These are phyloP conservation scores for Blumeria hordei DNA, from an alignment of 2,329 filamentous ascomycete species.

Conservation along the genomic window DNA sequence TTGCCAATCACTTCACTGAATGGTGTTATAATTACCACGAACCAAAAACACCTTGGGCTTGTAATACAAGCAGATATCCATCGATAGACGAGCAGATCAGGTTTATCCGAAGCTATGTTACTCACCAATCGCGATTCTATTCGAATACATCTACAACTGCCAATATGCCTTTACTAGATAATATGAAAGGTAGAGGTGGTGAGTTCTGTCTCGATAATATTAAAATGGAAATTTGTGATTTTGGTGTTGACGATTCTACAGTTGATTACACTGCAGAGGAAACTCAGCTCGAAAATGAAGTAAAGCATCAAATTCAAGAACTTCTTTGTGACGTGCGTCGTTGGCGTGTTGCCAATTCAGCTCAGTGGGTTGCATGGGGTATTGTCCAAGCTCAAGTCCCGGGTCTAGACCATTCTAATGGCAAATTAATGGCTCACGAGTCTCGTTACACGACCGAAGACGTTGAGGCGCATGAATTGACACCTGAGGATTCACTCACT, in stretches of 20 bases:
- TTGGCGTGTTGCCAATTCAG: conserved; percentile 74
- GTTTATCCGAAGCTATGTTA: conserved; percentile 69
- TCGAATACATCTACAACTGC: conserved; percentile 19
- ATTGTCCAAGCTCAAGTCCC: conserved; percentile 83
- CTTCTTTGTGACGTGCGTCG: conserved; percentile 57
- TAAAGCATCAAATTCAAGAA: conserved; percentile 42
- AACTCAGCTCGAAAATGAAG: conserved; percentile 29
- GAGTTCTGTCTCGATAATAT: conserved; percentile 63
- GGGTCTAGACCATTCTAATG: conserved; percentile 23
- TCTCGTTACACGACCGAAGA: neutral
- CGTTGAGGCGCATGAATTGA: neutral
- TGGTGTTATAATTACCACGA: conserved; percentile 98
- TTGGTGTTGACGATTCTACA: conserved; percentile 11
- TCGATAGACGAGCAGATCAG: conserved; percentile 56
- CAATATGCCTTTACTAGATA: conserved; percentile 11
- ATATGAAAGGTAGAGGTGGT: conserved; percentile 8
- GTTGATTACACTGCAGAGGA: conserved; percentile 27
- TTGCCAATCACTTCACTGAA: conserved; percentile 94
- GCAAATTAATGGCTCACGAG: neutral
- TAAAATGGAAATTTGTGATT: conserved; percentile 28
- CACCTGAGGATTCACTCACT: neutral
- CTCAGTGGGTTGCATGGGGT: conserved; percentile 87
- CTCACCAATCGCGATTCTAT: conserved; percentile 48
- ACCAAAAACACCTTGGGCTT: conserved; percentile 34
- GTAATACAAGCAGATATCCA: conserved; percentile 49